A percentile compares a stretch with the other conserved stretches of the same genome.
Evolutionary conservation across 768 basidiomycete genomes (phyloP).

Genomic region (Dendrothele bispora): DNA sequence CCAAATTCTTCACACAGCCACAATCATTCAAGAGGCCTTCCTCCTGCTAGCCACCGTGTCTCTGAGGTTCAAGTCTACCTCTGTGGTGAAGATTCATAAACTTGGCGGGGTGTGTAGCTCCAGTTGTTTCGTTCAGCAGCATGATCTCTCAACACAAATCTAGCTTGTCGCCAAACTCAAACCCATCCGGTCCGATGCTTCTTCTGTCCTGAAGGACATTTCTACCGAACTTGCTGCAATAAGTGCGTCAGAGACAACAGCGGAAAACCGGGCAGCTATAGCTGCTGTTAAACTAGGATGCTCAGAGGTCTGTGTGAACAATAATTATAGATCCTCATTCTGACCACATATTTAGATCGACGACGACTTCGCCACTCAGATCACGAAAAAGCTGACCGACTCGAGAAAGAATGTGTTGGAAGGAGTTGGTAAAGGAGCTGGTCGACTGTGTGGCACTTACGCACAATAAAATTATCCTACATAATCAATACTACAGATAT

Average conservation of each 20-base stretch:
- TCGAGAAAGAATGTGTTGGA: conserved; percentile 71
- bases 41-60: conserved; percentile 71
- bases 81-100: conserved; percentile 72
- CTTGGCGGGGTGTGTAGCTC: conserved; percentile 57
- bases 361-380: conserved; percentile 58
- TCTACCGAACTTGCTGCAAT: conserved; percentile 49
- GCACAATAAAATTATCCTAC: conserved; percentile 10
- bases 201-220: conserved; percentile 55
- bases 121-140: conserved; percentile 2
- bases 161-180: conserved; percentile 73
- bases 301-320: conserved; percentile 33
- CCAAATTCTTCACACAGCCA: conserved; percentile 71
- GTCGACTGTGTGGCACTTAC: conserved; percentile 48
- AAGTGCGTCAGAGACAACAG: conserved; percentile 50
- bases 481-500: not conserved
- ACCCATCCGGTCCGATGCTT: conserved; percentile 52
- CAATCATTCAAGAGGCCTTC: conserved; percentile 78
- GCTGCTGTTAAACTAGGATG: conserved; percentile 48
- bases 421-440: conserved; percentile 69
- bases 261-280: conserved; percentile 52
- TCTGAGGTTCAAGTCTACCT: conserved; percentile 67
- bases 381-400: conserved; percentile 68
- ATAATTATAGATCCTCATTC: too few relatives aligned
- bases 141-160: conserved; percentile 3
- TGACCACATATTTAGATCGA: conserved; percentile 44